Base-by-base conservation (phyloP, 225 moss, liverwort and hornwort genomes). In the Pleurozium schreberi region DNA sequence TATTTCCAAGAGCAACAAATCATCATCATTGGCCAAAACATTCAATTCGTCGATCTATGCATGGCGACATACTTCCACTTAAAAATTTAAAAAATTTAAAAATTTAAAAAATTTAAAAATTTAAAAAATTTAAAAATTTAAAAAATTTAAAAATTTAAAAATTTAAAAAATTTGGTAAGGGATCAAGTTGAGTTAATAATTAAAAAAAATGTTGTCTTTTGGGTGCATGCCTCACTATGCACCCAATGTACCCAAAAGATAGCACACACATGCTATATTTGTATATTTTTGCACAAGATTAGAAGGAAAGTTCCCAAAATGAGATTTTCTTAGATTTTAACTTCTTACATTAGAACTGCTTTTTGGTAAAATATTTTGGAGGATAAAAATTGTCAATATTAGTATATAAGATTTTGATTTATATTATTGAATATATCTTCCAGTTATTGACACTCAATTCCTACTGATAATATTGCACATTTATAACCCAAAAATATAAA, bases 21-120 rank as follows among this genome's bases (percentile, higher is more conserved):
- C 94, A 96, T 82, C 92, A 94, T 38, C 96, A 96, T 86, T 93
- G 90, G 88, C 94, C 96, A 42, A 92, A 90, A 79, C 91, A 85
- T 83, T 94, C 89, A 27, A 73, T 90, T 18, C 61, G 53, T 2
- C 7, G 27, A 82, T 92, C 87, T 28, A 74, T 87, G 2, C 83
- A 64, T 75, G 50, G 89, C 1, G 18, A 31, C 65, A 60, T 89
- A 43, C 61, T 91, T 78, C 88, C 55, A n/a, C n/a, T n/a, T n/a
- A n/a, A n/a, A n/a, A n/a, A n/a, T n/a, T n/a, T n/a, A n/a, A n/a
- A n/a, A n/a, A n/a, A n/a, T n/a, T n/a, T n/a, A n/a, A n/a, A n/a
- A n/a, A n/a, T n/a, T n/a, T n/a, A n/a, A n/a, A n/a, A n/a, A n/a
- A n/a, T n/a, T n/a, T n/a, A n/a, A n/a, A n/a, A n/a, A n/a, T n/a